phyloP scores from a whole-genome alignment of 2,329 filamentous ascomycete species.

The Pseudogymnoascus sp. region DNA sequence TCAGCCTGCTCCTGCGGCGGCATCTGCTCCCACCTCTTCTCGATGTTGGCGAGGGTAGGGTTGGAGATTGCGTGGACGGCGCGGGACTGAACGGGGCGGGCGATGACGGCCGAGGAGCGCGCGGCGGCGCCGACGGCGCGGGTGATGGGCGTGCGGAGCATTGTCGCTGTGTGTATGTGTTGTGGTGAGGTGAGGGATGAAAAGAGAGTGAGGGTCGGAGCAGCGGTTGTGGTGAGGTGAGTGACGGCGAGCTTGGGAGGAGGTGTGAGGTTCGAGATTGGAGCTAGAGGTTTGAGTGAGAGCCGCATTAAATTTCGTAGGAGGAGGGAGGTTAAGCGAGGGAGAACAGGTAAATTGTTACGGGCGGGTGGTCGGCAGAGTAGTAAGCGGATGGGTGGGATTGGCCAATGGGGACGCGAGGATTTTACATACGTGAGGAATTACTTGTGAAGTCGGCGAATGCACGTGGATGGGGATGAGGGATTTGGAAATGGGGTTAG shows the following conservation, averaged over 20 bases:
- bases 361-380: conserved; percentile 3
- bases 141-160: conserved; percentile 33
- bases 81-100: conserved; percentile 8
- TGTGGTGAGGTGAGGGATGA: conserved; percentile 9
- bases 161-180: conserved; percentile 12
- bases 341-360: conserved; percentile 5
- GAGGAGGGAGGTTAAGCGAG: conserved; percentile 7
- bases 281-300: conserved; percentile 8
- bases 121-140: conserved; percentile 44
- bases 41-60: conserved; percentile 93
- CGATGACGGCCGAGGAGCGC: not conserved
- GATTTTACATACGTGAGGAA: not conserved
- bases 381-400: not conserved
- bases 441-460: not conserved
- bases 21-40: conserved; percentile 99
- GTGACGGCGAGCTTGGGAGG: not conserved
- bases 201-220: conserved; percentile 11
- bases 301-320: conserved; percentile 10
- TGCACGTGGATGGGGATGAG: not conserved
- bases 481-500: not conserved
- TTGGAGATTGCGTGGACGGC: conserved; percentile 91
- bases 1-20: conserved; percentile 98
- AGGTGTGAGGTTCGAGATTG: conserved; percentile 1
- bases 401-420: conserved; percentile 1
- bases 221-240: not conserved